Evolutionary conservation across 345 rosid genomes (phyloP).

Genomic region (Populus simonii): DNA sequence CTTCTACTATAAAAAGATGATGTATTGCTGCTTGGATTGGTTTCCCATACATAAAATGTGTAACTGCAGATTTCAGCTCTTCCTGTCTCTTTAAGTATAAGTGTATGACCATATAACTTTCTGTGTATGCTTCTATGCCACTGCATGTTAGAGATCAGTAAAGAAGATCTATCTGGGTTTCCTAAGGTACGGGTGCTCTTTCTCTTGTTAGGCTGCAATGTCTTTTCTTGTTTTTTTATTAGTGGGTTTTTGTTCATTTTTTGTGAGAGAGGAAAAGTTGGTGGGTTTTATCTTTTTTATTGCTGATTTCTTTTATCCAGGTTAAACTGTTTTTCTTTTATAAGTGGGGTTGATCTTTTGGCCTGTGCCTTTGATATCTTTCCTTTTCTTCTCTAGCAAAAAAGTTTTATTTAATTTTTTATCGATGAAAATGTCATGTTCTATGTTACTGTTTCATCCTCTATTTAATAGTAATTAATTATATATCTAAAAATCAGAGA

Average conservation of each 20-base stretch:
- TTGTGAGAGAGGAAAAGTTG: background rate
- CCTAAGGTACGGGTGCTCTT: slow-evolving; percentile 31
- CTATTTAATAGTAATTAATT: background rate
- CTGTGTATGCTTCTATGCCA: background rate
- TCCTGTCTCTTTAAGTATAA: background rate
- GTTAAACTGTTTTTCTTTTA: background rate
- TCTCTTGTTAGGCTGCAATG: slow-evolving; percentile 3
- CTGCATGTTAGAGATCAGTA: slow-evolving; percentile 20
- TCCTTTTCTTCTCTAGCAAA: background rate
- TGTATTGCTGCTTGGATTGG: slow-evolving; percentile 1
- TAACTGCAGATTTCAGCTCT: background rate
- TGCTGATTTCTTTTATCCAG: slow-evolving; percentile 11
- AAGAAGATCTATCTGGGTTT: slow-evolving; percentile 41
- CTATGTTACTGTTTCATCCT: slow-evolving; percentile 19
- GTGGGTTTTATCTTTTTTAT: slow-evolving; percentile 3
- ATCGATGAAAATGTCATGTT: slow-evolving; percentile 21
- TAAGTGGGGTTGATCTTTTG: slow-evolving; percentile 10
- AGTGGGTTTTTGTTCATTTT: background rate
- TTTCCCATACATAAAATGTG: slow-evolving; percentile 5
- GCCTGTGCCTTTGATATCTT: background rate
- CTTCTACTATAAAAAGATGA: background rate
- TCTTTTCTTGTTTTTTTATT: slow-evolving; percentile 7
- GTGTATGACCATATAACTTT: background rate
- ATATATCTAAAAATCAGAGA: slow-evolving; percentile 3
- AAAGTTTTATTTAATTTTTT: background rate